phyloP scores from a whole-genome alignment of 306 rosid species.

The Gynostemma pentaphyllum region DNA sequence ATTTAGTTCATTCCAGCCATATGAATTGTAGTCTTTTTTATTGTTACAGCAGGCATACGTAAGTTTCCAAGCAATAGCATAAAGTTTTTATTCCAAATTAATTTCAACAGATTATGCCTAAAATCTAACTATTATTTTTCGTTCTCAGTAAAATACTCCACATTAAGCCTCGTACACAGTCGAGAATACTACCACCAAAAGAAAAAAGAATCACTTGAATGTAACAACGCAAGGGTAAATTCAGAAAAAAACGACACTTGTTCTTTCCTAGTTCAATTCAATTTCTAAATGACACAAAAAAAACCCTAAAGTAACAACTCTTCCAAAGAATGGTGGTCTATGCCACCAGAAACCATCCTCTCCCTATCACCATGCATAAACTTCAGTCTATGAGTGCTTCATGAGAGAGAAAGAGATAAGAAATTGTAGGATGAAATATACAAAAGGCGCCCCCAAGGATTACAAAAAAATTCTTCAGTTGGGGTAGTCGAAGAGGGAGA shows the following conservation, averaged over 20 bases:
- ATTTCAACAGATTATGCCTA: background rate
- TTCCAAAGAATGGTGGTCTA: background rate
- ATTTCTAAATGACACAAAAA: background rate
- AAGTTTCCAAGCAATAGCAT: background rate
- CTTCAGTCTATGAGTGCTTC: background rate
- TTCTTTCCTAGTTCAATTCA: background rate
- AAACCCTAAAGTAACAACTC: background rate
- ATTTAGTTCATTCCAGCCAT: background rate
- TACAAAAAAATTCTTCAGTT: no score
- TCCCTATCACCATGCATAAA: background rate
- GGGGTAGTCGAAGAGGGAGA: no score
- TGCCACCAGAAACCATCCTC: slow-evolving; percentile 1
- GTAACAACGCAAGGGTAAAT: background rate
- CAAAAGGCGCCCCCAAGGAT: no score
- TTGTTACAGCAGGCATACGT: background rate
- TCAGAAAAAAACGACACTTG: background rate
- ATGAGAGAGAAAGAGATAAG: background rate
- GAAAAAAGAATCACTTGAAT: background rate
- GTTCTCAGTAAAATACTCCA: background rate
- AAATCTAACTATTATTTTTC: background rate
- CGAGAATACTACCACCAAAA: background rate
- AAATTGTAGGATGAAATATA: no score
- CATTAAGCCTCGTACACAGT: background rate
- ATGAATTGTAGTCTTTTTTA: background rate
- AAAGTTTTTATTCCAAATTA: background rate